A percentile compares a stretch with the other conserved stretches of the same genome.
Evolutionary conservation across 345 rosid species (phyloP).

Genomic region (Hirschfeldia incana): DNA sequence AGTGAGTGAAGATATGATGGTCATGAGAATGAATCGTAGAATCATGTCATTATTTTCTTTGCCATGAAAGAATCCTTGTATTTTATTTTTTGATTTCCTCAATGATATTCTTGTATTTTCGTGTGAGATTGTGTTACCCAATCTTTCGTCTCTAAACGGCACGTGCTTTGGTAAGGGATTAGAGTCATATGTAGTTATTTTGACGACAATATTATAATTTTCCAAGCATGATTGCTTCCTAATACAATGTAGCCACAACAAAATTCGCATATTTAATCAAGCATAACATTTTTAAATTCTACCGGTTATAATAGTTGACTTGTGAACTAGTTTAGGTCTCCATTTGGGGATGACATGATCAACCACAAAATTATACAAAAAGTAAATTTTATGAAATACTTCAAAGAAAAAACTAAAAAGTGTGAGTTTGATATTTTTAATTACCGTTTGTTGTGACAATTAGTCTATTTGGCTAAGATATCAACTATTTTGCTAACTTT

Average conservation of each 20-base stretch:
- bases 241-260: slow-evolving; percentile 5
- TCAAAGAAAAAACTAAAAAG: not conserved
- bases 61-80: not conserved
- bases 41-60: not conserved
- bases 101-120: too few species aligned
- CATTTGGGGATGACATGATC: not conserved
- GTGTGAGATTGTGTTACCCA: slow-evolving; percentile 72
- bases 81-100: too few species aligned
- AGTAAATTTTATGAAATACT: not conserved
- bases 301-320: not conserved
- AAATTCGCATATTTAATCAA: not conserved
- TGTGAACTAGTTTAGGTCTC: slow-evolving; percentile 8
- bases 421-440: too few species aligned
- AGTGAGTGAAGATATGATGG: not conserved
- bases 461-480: too few species aligned
- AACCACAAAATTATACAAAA: not conserved
- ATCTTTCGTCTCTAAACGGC: slow-evolving; percentile 10
- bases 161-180: slow-evolving; percentile 27
- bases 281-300: not conserved
- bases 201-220: not conserved
- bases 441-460: too few species aligned
- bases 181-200: slow-evolving; percentile 12
- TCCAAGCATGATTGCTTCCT: slow-evolving; percentile 21
- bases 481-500: too few species aligned
- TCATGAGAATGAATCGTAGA: not conserved